Base-by-base conservation (phyloP, 768 basidiomycete species). In the Lactifluus echinatus region DNA sequence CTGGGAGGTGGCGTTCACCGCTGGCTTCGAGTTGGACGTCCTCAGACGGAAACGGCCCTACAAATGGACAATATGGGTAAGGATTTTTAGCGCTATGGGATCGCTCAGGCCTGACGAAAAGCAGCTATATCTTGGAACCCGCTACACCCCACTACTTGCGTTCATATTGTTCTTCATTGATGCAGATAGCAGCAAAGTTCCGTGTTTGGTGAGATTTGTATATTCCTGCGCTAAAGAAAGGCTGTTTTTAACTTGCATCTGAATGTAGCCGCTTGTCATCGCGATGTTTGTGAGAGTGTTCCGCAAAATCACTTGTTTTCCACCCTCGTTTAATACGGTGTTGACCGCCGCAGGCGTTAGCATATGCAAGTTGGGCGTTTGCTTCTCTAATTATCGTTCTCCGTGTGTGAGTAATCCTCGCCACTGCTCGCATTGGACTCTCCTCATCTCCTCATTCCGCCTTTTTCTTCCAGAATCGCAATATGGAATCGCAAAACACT, bases 41-140 rank as follows among this genome's bases (percentile, higher is more conserved):
- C 23, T 55, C 1, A 29, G 53, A 59, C 33, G 57, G 2, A 59
- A 54, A 37, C 46, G 57, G 1, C 57, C 57, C 11, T 55, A 55
- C 23, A 21, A 23, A 19, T 40, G 46, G 46, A 55, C 54, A 8
- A 40, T 55, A 24, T 55, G 46, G 54, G 54, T 55, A 47, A 55
- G 54, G 4, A 23, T 59, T 40, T 17, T 14, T 17, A 14, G 4
- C 15, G 19, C 23, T 23, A 3, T 10, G 21, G n/a, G 14, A n/a
- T n/a, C n/a, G n/a, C n/a, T n/a, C n/a, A 14, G 17, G 1, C 2
- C 37, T 31, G 8, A 37, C 40, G 17, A 8, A n/a, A 48, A 12
- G 23, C 14, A 59, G 57, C 29, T 53, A 19, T 59, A 59, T 12
- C 47, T 58, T 4, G 57, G 57, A 34, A 47, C 45, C 3, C 57